Conservation (phyloP, 2,329 filamentous ascomycete species). For the Alternaria arbusti region DNA sequence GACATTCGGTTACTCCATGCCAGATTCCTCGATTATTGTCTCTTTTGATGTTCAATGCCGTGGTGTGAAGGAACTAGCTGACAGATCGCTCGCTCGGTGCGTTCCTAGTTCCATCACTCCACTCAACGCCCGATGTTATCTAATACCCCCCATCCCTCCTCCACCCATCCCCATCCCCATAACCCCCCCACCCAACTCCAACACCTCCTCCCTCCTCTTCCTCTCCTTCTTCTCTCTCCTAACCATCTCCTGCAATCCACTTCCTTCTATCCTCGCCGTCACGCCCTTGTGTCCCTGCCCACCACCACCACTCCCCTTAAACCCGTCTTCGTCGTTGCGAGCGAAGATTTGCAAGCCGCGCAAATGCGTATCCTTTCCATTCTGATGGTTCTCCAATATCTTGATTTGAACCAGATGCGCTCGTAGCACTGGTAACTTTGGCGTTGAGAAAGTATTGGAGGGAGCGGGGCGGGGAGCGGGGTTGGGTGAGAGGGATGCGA, state of each 20-base stretch:
- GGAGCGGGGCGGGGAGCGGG: neutral
- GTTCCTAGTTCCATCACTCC: too few species aligned
- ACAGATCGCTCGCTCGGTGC: too few species aligned
- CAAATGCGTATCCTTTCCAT: conserved; percentile 98
- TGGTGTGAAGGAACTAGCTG: too few species aligned
- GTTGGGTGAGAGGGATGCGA: conserved; percentile 25
- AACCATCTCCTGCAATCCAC: conserved; percentile 4
- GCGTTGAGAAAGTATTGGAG: conserved; percentile 45
- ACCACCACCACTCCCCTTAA: conserved; percentile 3
- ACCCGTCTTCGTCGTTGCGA: conserved; percentile 43
- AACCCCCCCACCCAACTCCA: conserved; percentile 17
- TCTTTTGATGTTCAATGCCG: too few species aligned
- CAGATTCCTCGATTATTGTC: too few species aligned
- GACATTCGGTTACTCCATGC: too few species aligned
- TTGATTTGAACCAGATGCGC: conserved; percentile 90
- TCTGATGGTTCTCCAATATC: conserved; percentile 96
- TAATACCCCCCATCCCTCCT: conserved; percentile 11
- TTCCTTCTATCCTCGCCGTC: conserved; percentile 17
- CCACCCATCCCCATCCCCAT: neutral
- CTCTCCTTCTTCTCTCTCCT: conserved; percentile 10
- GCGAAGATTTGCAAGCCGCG: conserved; percentile 88
- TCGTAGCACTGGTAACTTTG: conserved; percentile 76
- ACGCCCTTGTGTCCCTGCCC: conserved; percentile 6
- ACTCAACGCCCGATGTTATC: too few species aligned
- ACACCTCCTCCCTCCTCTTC: conserved; percentile 18